phyloP scores from a whole-genome alignment of 192 early-diverging fungal species.

The Dissophora ornata region DNA sequence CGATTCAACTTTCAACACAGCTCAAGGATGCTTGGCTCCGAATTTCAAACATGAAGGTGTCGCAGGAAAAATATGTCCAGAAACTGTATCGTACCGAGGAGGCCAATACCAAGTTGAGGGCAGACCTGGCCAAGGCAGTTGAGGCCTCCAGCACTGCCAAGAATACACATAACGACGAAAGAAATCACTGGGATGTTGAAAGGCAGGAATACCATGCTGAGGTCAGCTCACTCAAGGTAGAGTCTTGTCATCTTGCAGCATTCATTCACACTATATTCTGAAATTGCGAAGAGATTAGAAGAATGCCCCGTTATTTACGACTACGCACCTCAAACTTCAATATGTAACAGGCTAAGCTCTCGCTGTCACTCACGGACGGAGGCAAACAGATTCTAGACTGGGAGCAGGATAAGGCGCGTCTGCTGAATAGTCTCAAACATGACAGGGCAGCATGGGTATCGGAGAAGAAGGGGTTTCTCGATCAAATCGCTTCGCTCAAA shows the following conservation, averaged over 20 bases:
- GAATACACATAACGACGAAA: background rate
- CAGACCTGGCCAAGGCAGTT: constrained; percentile 4
- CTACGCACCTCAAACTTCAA: no score
- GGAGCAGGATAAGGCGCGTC: constrained; percentile 20
- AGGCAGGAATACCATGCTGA: constrained; percentile 13
- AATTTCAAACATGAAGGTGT: constrained; percentile 26
- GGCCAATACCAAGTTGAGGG: constrained; percentile 1
- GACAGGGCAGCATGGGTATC: constrained; percentile 27
- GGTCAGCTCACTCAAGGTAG: constrained; percentile 28
- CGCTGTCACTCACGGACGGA: background rate
- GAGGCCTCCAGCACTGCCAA: constrained; percentile 1
- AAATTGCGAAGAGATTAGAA: no score
- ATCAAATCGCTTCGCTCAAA: constrained; percentile 49
- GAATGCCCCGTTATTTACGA: background rate
- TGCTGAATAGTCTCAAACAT: constrained; percentile 27
- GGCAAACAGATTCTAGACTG: constrained; percentile 22
- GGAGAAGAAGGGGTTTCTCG: constrained; percentile 37
- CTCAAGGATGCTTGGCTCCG: constrained; percentile 41
- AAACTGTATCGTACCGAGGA: constrained; percentile 27
- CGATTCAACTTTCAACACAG: constrained; percentile 23
- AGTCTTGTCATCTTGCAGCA: background rate
- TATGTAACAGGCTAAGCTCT: constrained; percentile 15
- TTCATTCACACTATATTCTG: no score
- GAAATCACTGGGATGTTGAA: constrained; percentile 17
- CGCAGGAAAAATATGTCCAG: constrained; percentile 28